Conservation (phyloP, 352 stramenopile genomes). For the Pythium apleroticum region DNA sequence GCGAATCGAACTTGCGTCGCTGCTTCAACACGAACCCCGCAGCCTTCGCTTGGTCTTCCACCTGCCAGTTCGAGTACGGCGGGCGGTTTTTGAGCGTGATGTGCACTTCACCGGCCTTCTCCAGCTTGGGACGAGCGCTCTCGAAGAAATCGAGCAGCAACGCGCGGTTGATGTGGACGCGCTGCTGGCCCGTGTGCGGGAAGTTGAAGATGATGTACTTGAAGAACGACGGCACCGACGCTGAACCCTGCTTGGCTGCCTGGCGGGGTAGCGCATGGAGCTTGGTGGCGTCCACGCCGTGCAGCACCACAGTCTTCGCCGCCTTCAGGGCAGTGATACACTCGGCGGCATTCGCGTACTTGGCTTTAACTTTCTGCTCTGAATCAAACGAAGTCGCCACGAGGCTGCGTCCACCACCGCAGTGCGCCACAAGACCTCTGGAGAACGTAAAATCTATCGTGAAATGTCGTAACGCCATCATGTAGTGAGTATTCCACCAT, state of each 20-base stretch:
- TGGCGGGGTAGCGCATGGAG: conserved; percentile 49
- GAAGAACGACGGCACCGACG: conserved; percentile 53
- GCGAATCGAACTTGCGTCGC: conserved; percentile 67
- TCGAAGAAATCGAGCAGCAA: conserved; percentile 85
- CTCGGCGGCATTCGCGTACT: conserved; percentile 76
- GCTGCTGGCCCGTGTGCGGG: conserved; percentile 84
- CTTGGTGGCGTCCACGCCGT: conserved; percentile 84
- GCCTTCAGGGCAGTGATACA: conserved; percentile 59
- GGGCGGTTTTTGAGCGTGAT: conserved; percentile 85
- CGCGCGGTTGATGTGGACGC: conserved; percentile 85
- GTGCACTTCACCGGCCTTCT: conserved; percentile 64
- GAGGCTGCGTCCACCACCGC: conserved; percentile 49
- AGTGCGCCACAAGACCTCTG: conserved; percentile 61
- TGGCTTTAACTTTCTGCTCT: conserved; percentile 52
- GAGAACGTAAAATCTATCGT: conserved; percentile 81
- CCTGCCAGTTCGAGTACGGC: conserved; percentile 87
- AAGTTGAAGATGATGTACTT: conserved; percentile 90
- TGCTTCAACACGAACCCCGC: conserved; percentile 79
- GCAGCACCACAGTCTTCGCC: conserved; percentile 46
- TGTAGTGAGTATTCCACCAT: not conserved
- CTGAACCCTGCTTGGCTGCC: not conserved
- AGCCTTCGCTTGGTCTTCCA: conserved; percentile 79
- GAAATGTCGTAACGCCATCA: not conserved
- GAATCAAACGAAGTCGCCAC: conserved; percentile 84
- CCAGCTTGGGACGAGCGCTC: conserved; percentile 65